Conservation (phyloP, 2,329 filamentous ascomycete species). For the Arthrobotrys sinensis region DNA sequence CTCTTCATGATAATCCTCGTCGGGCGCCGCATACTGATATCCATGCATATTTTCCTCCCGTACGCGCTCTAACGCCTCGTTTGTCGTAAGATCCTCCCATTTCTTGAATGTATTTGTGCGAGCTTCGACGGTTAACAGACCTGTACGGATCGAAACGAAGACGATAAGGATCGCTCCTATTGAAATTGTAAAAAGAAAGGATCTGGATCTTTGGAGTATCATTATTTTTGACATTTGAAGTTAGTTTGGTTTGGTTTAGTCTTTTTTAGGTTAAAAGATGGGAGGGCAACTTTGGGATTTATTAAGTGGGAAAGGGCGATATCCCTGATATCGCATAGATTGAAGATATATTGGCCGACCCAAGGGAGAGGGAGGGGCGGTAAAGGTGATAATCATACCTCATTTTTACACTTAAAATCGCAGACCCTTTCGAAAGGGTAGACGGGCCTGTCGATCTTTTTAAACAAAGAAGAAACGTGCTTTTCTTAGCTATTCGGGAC, state of each 20-base stretch:
- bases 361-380: constrained; percentile 12
- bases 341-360: constrained; percentile 18
- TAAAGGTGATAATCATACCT: constrained; percentile 58
- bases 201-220: constrained; percentile 47
- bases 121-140: constrained; percentile 54
- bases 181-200: constrained; percentile 53
- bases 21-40: constrained; percentile 56
- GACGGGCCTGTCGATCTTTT: constrained; percentile 53
- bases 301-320: constrained; percentile 16
- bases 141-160: constrained; percentile 52
- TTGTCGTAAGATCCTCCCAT: constrained; percentile 55
- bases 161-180: constrained; percentile 52
- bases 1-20: constrained; percentile 37
- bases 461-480: constrained; percentile 18
- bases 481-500: background rate
- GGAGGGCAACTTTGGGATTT: constrained; percentile 1
- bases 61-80: constrained; percentile 51
- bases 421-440: constrained; percentile 39
- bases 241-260: background rate
- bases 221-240: constrained; percentile 22
- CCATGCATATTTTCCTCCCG: constrained; percentile 41
- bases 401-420: constrained; percentile 46
- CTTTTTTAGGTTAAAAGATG: background rate
- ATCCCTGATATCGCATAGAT: constrained; percentile 5
- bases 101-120: constrained; percentile 22